Percentiles rank a stretch among this genome's conserved stretches.
phyloP scores from a whole-genome alignment of 1,284 basidiomycete species.

The Hymenochaete sp. region DNA sequence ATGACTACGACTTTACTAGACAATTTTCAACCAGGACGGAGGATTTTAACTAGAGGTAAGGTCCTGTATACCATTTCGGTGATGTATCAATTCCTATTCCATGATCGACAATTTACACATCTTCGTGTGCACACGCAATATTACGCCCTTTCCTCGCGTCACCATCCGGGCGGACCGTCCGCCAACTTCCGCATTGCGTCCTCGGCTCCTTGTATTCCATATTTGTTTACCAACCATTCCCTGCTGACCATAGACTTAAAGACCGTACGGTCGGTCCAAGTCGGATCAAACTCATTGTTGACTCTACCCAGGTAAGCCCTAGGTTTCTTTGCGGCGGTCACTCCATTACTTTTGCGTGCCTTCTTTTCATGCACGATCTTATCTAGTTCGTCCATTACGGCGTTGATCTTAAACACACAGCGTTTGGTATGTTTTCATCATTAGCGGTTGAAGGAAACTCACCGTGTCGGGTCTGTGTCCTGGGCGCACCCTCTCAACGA shows the following conservation, averaged over 20 bases:
- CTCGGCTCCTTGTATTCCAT: no score
- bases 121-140: not conserved
- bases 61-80: not conserved
- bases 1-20: not conserved
- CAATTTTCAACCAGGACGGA: not conserved
- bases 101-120: not conserved
- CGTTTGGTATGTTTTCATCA: no score
- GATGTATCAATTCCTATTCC: not conserved
- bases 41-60: not conserved
- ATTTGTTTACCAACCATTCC: no score
- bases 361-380: not conserved
- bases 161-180: not conserved
- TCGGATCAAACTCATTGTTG: no score
- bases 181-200: not conserved
- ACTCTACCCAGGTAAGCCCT: not conserved
- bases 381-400: not conserved
- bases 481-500: not conserved
- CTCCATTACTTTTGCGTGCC: not conserved
- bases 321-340: not conserved
- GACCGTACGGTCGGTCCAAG: no score
- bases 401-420: not conserved
- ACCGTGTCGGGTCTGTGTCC: conserved; percentile 6
- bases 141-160: no score
- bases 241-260: no score
- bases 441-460: not conserved